Conservation (phyloP, 2,329 filamentous ascomycete species). For the Apiospora hydei region DNA sequence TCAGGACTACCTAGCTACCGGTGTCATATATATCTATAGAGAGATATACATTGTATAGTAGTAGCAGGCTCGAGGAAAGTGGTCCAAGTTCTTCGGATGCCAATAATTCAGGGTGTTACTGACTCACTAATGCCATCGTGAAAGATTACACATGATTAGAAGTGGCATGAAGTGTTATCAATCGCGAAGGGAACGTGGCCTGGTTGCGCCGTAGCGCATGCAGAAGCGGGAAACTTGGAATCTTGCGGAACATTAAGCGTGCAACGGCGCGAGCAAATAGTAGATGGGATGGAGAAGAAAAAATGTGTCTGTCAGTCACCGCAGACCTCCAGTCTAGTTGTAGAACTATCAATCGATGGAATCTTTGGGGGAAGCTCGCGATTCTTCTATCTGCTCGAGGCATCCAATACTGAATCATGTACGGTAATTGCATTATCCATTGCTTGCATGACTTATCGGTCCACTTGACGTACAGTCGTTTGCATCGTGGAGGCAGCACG, state of each 20-base stretch:
- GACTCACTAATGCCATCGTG: background rate
- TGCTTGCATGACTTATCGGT: background rate
- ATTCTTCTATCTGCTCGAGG: background rate
- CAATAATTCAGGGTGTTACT: background rate
- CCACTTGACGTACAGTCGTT: background rate
- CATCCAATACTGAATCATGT: background rate
- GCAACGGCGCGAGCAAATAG: slow-evolving; percentile 5
- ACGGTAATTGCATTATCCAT: slow-evolving; percentile 6
- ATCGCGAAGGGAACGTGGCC: background rate
- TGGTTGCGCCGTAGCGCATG: background rate
- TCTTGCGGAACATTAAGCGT: background rate
- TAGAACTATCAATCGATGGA: slow-evolving; percentile 13
- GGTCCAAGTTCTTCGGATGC: background rate
- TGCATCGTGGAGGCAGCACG: slow-evolving; percentile 1
- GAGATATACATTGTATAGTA: background rate
- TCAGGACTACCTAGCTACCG: background rate
- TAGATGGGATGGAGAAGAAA: background rate
- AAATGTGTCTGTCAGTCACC: background rate
- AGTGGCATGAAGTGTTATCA: background rate
- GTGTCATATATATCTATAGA: background rate
- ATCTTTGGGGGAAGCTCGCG: background rate
- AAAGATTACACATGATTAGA: background rate
- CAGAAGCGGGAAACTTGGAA: slow-evolving; percentile 17
- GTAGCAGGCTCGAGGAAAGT: background rate
- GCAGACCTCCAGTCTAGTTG: slow-evolving; percentile 5